Evolutionary conservation across 1,284 basidiomycete genomes (phyloP).

Genomic region (Anthracocystis setariae): DNA sequence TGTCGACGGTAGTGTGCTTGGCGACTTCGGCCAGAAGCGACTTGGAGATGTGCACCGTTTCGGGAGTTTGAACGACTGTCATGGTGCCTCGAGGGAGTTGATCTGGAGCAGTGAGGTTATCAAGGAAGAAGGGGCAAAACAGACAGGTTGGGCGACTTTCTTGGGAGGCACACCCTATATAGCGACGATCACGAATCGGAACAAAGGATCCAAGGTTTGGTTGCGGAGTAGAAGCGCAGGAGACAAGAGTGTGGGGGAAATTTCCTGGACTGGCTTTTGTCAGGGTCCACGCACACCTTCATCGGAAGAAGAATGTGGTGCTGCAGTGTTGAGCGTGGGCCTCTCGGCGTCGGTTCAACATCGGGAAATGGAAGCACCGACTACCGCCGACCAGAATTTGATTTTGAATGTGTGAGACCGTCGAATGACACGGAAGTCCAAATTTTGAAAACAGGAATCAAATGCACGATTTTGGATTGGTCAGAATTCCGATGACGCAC

Average conservation of each 20-base stretch:
- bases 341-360: not conserved
- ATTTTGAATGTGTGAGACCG: not conserved
- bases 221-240: no score
- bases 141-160: no score
- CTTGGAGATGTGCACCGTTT: slow-evolving; percentile 19
- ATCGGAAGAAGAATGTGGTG: not conserved
- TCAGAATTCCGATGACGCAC: slow-evolving; percentile 11
- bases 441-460: not conserved
- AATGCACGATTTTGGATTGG: slow-evolving; percentile 26
- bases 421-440: not conserved
- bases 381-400: not conserved
- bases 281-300: not conserved
- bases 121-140: no score
- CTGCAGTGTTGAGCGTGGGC: not conserved
- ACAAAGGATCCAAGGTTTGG: not conserved
- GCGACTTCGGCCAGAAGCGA: slow-evolving; percentile 23
- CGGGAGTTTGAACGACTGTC: slow-evolving; percentile 8
- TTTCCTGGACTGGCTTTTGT: not conserved
- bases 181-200: not conserved
- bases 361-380: not conserved
- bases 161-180: no score
- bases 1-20: slow-evolving; percentile 17
- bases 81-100: not conserved
- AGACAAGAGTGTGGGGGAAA: not conserved
- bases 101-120: no score